A percentile compares a stretch with the other conserved stretches of the same genome.
Evolutionary conservation across 2,329 filamentous ascomycete species (phyloP).

Genomic region (Cercospora canescens): DNA sequence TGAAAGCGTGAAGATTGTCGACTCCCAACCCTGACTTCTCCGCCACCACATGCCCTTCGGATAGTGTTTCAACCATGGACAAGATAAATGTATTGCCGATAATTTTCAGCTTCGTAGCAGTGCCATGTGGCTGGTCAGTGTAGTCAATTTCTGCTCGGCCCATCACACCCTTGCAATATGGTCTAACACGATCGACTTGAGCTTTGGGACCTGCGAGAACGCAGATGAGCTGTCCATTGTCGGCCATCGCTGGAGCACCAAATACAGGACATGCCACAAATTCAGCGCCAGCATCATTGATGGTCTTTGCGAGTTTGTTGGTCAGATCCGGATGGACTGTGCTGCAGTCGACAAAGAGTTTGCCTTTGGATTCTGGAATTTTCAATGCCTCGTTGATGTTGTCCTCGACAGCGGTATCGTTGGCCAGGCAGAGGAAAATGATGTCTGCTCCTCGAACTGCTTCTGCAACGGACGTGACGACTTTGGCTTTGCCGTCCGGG

Average conservation of each 20-base stretch:
- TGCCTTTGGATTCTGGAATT: conserved; percentile 64
- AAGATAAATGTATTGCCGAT: conserved; percentile 85
- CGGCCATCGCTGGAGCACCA: conserved; percentile 69
- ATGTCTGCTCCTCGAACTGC: conserved; percentile 70
- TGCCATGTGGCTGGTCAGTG: conserved; percentile 65
- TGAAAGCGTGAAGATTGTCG: conserved; percentile 68
- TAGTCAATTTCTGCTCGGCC: conserved; percentile 70
- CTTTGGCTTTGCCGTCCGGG: conserved; percentile 61
- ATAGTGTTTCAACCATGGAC: conserved; percentile 76
- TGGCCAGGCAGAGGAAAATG: conserved; percentile 78
- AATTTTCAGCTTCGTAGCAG: conserved; percentile 73
- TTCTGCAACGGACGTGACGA: conserved; percentile 64
- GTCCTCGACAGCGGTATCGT: conserved; percentile 70
- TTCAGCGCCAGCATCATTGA: conserved; percentile 61
- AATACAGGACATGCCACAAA: conserved; percentile 79
- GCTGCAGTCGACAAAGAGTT: conserved; percentile 83
- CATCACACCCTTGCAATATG: conserved; percentile 73
- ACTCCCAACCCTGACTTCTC: conserved; percentile 78
- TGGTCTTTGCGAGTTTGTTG: conserved; percentile 60
- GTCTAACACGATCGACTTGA: conserved; percentile 64
- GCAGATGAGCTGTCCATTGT: conserved; percentile 68
- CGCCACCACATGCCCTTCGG: conserved; percentile 75
- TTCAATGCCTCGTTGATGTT: conserved; percentile 61
- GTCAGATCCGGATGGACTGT: conserved; percentile 85
- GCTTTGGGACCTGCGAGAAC: conserved; percentile 67